These are phyloP conservation scores for Spiraea crenata DNA, from an alignment of 331 rosid species.

Conservation along the genomic window DNA sequence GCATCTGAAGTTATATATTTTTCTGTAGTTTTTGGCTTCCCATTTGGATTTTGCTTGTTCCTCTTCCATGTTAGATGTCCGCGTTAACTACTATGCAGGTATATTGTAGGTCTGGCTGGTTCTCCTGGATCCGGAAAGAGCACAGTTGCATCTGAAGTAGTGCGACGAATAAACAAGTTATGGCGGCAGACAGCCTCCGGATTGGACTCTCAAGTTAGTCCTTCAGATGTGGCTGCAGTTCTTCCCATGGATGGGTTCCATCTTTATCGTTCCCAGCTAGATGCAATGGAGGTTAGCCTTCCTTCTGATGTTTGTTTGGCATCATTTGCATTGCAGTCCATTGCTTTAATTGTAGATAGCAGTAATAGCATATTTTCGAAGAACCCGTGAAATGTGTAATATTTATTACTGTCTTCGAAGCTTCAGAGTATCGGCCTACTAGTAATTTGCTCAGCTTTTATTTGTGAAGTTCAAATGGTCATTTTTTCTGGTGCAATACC, in stretches of 20 bases:
- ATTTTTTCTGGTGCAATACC: too few relatives aligned
- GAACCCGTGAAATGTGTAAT: not conserved
- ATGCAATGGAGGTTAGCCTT: conserved; percentile 83
- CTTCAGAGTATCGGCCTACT: not conserved
- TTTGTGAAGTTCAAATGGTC: too few relatives aligned
- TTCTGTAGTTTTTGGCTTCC: not conserved
- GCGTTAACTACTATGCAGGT: conserved; percentile 38
- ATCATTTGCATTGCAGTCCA: conserved; percentile 12
- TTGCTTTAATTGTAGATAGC: conserved; percentile 9
- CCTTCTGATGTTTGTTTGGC: conserved; percentile 14
- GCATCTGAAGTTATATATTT: conserved; percentile 2
- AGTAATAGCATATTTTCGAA: not conserved
- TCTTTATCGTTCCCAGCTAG: conserved; percentile 82
- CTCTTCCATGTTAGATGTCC: conserved; percentile 10
- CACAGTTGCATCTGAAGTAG: conserved; percentile 77
- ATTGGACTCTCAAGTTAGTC: conserved; percentile 56
- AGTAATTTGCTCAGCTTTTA: not conserved
- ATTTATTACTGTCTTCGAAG: not conserved
- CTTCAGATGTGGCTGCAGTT: conserved; percentile 60
- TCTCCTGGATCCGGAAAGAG: conserved; percentile 97
- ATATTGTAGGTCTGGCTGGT: conserved; percentile 85
- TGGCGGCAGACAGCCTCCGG: conserved; percentile 62
- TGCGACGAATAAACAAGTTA: conserved; percentile 57
- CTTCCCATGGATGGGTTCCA: conserved; percentile 96
- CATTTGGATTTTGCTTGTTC: not conserved